Percentiles rank a stretch among this genome's conserved stretches.
phyloP scores from a whole-genome alignment of 495 filamentous ascomycete genomes.

The Daldinia grandis region DNA sequence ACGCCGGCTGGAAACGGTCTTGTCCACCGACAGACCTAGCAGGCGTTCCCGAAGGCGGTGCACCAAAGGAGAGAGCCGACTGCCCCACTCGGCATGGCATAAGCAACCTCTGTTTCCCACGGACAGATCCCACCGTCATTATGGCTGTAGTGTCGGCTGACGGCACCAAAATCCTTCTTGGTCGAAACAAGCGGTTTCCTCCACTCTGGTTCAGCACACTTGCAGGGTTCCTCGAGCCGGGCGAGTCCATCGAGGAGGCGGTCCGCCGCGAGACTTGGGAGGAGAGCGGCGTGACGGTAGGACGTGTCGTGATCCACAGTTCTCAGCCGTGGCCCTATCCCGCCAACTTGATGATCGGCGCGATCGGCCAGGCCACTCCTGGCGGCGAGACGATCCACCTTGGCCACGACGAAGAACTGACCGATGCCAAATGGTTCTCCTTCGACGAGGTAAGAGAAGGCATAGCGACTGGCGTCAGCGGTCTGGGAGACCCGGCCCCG shows the following conservation, averaged over 20 bases:
- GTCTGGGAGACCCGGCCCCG: conserved; percentile 67
- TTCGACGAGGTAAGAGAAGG: conserved; percentile 75
- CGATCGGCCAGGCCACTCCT: conserved; percentile 84
- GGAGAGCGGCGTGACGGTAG: conserved; percentile 84
- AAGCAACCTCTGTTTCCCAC: conserved; percentile 88
- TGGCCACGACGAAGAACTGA: conserved; percentile 88
- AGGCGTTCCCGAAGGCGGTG: conserved; percentile 48
- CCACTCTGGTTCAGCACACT: conserved; percentile 86
- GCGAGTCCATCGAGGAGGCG: conserved; percentile 93
- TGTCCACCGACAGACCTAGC: conserved; percentile 83
- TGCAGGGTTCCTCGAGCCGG: conserved; percentile 94
- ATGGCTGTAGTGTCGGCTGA: conserved; percentile 86
- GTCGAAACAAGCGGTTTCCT: conserved; percentile 85
- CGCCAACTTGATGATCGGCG: conserved; percentile 93
- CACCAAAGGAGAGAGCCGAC: conserved; percentile 62
- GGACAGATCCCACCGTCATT: conserved; percentile 95
- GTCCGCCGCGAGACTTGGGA: conserved; percentile 97
- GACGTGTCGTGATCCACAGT: conserved; percentile 88
- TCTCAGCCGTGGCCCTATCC: conserved; percentile 78
- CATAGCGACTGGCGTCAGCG: conserved; percentile 66
- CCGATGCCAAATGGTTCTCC: conserved; percentile 85
- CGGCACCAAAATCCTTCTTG: conserved; percentile 79
- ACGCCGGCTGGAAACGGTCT: conserved; percentile 88
- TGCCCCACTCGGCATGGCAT: conserved; percentile 80
- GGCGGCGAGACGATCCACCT: conserved; percentile 82